Evolutionary conservation across 2,329 filamentous ascomycete genomes (phyloP).

Genomic region (Ascochyta fabae): DNA sequence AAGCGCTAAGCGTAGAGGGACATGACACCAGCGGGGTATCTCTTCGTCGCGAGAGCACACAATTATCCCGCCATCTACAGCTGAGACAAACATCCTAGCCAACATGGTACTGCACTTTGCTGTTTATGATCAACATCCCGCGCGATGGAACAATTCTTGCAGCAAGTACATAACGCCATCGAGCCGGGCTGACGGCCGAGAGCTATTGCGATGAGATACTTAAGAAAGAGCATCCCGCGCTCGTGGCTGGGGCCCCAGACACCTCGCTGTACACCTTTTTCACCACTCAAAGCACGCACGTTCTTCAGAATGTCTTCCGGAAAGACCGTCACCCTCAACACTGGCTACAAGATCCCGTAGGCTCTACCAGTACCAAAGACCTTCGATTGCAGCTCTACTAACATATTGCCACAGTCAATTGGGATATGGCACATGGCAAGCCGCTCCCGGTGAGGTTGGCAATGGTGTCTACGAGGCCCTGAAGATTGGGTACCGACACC

Average conservation of each 20-base stretch:
- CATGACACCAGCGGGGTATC: constrained; percentile 33
- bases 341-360: constrained; percentile 55
- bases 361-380: constrained; percentile 35
- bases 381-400: constrained; percentile 1
- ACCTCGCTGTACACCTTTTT: not conserved
- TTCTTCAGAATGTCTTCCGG: constrained; percentile 42
- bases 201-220: constrained; percentile 16
- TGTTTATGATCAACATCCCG: constrained; percentile 20
- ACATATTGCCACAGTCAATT: constrained; percentile 50
- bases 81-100: constrained; percentile 14
- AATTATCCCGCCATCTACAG: constrained; percentile 34
- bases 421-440: constrained; percentile 48
- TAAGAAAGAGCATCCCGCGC: constrained; percentile 21
- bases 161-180: constrained; percentile 17
- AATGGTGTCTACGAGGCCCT: constrained; percentile 50
- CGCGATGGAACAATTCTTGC: constrained; percentile 25
- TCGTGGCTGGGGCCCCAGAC: not conserved
- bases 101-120: constrained; percentile 25
- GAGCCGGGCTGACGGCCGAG: constrained; percentile 17
- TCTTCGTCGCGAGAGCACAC: constrained; percentile 26
- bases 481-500: constrained; percentile 44
- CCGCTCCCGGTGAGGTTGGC: constrained; percentile 46
- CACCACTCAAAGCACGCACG: constrained; percentile 3
- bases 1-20: constrained; percentile 7
- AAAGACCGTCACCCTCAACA: constrained; percentile 43